phyloP scores from a whole-genome alignment of 208 protist genomes.

The Trypanosoma caninum region DNA sequence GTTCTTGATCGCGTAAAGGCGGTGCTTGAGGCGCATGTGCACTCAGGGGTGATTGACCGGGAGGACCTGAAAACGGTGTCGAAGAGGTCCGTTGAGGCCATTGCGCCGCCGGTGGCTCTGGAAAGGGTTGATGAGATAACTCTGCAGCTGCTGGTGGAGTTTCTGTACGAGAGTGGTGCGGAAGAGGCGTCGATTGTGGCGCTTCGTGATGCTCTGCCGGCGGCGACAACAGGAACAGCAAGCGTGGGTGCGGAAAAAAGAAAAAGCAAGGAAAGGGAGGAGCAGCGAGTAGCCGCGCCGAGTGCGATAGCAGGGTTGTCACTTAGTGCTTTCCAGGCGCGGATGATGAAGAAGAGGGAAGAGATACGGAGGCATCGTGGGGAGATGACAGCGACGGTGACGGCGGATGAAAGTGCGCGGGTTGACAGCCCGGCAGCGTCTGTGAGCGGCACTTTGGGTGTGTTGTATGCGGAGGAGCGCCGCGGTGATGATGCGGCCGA shows the following conservation, averaged over 20 bases:
- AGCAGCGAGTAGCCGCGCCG: background rate
- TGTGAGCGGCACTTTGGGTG: slow-evolving; percentile 6
- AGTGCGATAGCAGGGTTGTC: slow-evolving; percentile 21
- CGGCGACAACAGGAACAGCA: background rate
- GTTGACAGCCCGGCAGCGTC: background rate
- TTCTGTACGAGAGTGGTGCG: slow-evolving; percentile 14
- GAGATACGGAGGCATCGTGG: slow-evolving; percentile 36
- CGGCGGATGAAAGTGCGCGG: slow-evolving; percentile 17
- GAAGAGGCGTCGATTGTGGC: slow-evolving; percentile 22
- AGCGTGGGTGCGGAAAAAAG: background rate
- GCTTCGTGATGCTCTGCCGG: slow-evolving; percentile 14
- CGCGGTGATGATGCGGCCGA: background rate
- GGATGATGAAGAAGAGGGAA: slow-evolving; percentile 50
- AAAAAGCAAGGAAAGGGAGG: background rate
- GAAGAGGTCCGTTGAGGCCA: slow-evolving; percentile 37
- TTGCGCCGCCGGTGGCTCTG: slow-evolving; percentile 26
- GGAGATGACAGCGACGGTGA: slow-evolving; percentile 18
- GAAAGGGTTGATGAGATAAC: slow-evolving; percentile 2
- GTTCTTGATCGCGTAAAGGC: slow-evolving; percentile 64
- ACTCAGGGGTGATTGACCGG: slow-evolving; percentile 45
- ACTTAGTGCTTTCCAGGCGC: slow-evolving; percentile 53
- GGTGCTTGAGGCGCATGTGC: slow-evolving; percentile 42
- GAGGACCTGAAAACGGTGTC: slow-evolving; percentile 60
- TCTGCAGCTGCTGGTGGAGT: slow-evolving; percentile 16
- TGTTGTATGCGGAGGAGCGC: background rate